Evolutionary conservation across 257 asterid genomes (phyloP).

Genomic region (Lithospermum erythrorhizon): DNA sequence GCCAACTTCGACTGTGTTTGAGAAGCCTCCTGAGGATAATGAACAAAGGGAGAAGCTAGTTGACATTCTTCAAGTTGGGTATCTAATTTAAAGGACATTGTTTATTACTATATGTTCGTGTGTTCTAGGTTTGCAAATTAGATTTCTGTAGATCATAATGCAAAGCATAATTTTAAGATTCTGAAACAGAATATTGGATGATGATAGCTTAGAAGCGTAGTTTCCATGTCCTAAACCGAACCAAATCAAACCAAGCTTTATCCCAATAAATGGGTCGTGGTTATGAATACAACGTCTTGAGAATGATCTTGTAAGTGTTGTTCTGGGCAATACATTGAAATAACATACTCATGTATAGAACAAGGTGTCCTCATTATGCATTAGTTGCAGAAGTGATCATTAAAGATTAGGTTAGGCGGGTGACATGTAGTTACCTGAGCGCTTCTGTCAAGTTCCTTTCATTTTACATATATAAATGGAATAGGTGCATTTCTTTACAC

Average conservation of each 20-base stretch:
- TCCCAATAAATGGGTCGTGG: no score
- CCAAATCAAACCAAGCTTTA: no score
- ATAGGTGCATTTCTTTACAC: background rate
- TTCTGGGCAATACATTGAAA: background rate
- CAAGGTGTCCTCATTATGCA: background rate
- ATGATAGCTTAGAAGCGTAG: background rate
- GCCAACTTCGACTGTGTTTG: conserved; percentile 67
- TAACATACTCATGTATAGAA: background rate
- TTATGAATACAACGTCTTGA: background rate
- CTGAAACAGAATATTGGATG: background rate
- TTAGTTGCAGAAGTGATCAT: background rate
- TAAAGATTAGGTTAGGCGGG: background rate
- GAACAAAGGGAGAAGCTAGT: conserved; percentile 61
- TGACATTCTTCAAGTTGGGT: conserved; percentile 69
- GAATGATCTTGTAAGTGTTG: background rate
- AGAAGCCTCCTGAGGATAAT: conserved; percentile 49
- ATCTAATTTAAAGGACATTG: background rate
- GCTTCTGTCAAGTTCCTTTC: background rate
- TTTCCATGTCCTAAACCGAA: background rate
- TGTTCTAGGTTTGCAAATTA: background rate
- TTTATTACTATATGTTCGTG: background rate
- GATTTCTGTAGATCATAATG: no score
- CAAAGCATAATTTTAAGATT: background rate
- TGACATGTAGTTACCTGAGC: no score
- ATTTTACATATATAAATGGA: background rate